A percentile compares a stretch with the other conserved stretches of the same genome.
These are phyloP conservation scores for Castanea sativa DNA, from an alignment of 306 rosid species.

Conservation along the genomic window DNA sequence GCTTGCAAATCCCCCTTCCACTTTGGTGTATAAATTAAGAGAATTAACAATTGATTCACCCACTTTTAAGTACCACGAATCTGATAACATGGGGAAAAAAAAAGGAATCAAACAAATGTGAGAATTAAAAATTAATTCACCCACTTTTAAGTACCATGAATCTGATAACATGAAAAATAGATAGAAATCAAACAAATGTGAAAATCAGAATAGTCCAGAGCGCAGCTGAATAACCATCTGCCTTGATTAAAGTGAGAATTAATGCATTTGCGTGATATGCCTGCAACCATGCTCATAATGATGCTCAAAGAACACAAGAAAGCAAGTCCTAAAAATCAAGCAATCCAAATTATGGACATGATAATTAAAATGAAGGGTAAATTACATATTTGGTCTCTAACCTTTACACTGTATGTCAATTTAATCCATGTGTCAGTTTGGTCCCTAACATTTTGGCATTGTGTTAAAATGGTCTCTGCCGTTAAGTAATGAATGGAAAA, in stretches of 20 bases:
- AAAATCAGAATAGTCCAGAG: not conserved
- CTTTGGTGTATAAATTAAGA: constrained; percentile 70
- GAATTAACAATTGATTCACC: constrained; percentile 89
- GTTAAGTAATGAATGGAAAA: too few relatives aligned
- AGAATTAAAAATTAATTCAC: constrained; percentile 81
- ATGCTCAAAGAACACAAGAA: not conserved
- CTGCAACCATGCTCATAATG: not conserved
- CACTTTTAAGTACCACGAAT: constrained; percentile 93
- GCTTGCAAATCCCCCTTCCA: constrained; percentile 95
- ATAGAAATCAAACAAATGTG: constrained; percentile 21
- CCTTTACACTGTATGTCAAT: too few relatives aligned
- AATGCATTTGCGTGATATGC: not conserved
- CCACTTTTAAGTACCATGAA: constrained; percentile 94
- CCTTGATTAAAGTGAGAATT: not conserved
- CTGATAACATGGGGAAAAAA: constrained; percentile 36
- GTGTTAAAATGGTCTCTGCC: too few relatives aligned
- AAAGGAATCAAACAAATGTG: constrained; percentile 27
- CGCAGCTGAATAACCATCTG: not conserved
- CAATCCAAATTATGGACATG: not conserved
- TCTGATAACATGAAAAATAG: constrained; percentile 41
- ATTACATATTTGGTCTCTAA: too few relatives aligned
- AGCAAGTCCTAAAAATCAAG: not conserved
- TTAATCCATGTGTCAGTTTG: too few relatives aligned
- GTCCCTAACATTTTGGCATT: too few relatives aligned
- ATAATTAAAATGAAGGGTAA: not conserved